Conservation (phyloP, 176 grass and related monocot species). For the Avena atlantica region DNA sequence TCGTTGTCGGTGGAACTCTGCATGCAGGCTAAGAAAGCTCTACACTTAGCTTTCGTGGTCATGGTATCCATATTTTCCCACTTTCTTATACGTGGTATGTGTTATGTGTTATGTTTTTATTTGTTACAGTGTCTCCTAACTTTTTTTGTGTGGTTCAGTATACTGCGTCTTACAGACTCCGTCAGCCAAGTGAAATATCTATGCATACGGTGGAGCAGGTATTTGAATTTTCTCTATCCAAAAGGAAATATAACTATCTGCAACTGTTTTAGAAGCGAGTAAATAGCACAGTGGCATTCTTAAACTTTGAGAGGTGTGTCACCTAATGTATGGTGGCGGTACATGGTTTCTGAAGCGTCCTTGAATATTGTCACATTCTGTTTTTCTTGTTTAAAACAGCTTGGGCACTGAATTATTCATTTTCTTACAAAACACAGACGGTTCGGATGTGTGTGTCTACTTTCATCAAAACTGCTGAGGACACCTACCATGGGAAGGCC, state of each 20-base stretch:
- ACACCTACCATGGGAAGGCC: constrained; percentile 4
- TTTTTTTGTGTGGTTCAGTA: neutral
- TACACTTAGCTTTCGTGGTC: neutral
- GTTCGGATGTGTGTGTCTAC: neutral
- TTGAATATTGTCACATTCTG: no score
- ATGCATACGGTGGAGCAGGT: constrained; percentile 7
- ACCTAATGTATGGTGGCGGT: neutral
- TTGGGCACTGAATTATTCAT: neutral
- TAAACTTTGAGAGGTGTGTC: neutral
- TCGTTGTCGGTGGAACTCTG: constrained; percentile 8
- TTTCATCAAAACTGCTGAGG: neutral
- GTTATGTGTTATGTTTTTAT: neutral
- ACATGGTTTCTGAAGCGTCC: no score
- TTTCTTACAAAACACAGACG: neutral
- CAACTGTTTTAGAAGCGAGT: neutral
- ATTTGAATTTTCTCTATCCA: neutral
- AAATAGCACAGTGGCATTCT: neutral
- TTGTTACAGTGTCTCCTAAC: neutral
- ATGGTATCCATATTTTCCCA: neutral
- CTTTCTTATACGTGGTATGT: neutral
- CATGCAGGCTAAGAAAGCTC: neutral
- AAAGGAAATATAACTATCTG: neutral
- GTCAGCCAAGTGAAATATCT: neutral
- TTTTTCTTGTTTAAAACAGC: no score
- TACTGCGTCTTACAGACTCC: neutral